Conservation (phyloP, 2,329 filamentous ascomycete species). For the Epichloe coenophiala region DNA sequence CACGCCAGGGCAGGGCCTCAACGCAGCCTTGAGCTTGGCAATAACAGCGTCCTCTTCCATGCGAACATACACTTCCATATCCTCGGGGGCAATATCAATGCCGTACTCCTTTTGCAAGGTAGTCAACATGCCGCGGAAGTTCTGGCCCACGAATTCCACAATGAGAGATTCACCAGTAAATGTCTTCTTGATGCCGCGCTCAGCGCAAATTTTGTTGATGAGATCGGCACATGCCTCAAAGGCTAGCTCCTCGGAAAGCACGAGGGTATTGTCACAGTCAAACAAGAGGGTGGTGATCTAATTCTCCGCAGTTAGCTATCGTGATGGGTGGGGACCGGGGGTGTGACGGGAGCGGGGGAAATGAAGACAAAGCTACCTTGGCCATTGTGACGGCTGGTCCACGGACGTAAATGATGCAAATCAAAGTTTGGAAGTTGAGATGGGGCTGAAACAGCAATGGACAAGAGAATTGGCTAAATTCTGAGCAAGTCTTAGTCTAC, state of each 20-base stretch:
- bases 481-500: no score
- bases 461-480: no score
- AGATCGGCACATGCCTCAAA: constrained; percentile 85
- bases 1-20: constrained; percentile 55
- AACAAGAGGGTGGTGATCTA: constrained; percentile 58
- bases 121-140: constrained; percentile 84
- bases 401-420: neutral
- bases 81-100: constrained; percentile 54
- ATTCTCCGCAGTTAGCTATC: neutral
- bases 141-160: constrained; percentile 80
- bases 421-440: no score
- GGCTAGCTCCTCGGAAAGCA: constrained; percentile 78
- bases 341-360: neutral
- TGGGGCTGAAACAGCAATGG: no score
- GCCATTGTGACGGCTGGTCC: constrained; percentile 1
- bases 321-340: neutral
- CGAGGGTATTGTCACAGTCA: constrained; percentile 83
- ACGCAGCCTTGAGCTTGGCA: constrained; percentile 56
- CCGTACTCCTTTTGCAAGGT: constrained; percentile 62
- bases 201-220: constrained; percentile 70
- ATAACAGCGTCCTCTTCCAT: constrained; percentile 76
- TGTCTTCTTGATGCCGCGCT: constrained; percentile 46
- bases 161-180: constrained; percentile 74
- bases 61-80: constrained; percentile 61
- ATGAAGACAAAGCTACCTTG: neutral